Percentiles rank a stretch among this genome's conserved stretches.
phyloP scores from a whole-genome alignment of 2,329 filamentous ascomycete species.

The Diplodia corticola region DNA sequence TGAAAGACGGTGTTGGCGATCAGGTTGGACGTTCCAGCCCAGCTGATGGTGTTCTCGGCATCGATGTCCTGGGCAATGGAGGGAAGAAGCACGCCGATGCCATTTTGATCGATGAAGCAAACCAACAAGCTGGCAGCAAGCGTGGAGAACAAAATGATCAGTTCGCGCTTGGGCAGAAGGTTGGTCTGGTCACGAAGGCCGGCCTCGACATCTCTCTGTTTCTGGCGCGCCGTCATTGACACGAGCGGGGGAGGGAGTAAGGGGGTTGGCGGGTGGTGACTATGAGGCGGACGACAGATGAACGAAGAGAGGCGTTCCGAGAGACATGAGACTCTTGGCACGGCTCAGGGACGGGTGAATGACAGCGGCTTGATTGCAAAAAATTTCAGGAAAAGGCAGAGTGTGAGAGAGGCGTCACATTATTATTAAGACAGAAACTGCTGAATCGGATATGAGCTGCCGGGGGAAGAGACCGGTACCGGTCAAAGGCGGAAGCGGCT shows the following conservation, averaged over 20 bases:
- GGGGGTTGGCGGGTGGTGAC: neutral
- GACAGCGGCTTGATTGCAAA: constrained; percentile 2
- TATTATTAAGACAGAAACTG: neutral
- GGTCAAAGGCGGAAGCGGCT: neutral
- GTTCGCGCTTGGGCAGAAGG: constrained; percentile 53
- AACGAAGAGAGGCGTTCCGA: neutral
- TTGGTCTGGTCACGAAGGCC: constrained; percentile 59
- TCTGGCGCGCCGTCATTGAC: constrained; percentile 9
- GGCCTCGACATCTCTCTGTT: constrained; percentile 41
- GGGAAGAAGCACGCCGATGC: constrained; percentile 48
- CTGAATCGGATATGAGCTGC: neutral
- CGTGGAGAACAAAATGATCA: constrained; percentile 54
- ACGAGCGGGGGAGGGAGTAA: neutral
- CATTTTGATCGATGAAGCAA: constrained; percentile 59
- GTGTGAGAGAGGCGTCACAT: constrained; percentile 8
- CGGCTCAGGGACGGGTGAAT: neutral
- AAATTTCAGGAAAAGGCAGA: neutral
- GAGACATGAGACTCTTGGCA: constrained; percentile 5
- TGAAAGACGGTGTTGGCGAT: constrained; percentile 64
- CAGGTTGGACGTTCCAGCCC: constrained; percentile 56
- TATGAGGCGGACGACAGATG: neutral
- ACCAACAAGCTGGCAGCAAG: constrained; percentile 57
- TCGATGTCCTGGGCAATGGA: constrained; percentile 40
- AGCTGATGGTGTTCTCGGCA: constrained; percentile 54
- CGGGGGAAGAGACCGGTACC: constrained; percentile 11